Base-by-base conservation (phyloP, 169 alveolate species). In the Cryptosporidium parvum region DNA sequence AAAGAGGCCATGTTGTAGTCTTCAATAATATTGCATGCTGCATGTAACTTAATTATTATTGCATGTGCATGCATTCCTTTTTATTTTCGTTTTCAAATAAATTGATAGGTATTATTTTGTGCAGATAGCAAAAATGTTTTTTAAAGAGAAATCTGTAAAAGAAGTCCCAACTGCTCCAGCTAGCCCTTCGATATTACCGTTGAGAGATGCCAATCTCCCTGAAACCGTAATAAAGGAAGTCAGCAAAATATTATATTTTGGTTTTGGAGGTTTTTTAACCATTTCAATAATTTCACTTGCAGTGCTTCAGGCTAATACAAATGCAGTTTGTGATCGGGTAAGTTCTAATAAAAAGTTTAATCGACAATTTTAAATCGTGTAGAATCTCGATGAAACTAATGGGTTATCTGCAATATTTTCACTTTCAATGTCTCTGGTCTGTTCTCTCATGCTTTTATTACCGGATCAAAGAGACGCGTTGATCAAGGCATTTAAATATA, bases 301-400 rank as follows among this genome's bases (percentile, higher is more conserved):
- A 61, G 80, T 80, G 1, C 37, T 80, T n/a, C 89, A 80, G 70
- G 75, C 23, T 23, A 80, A 80, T 80, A 7, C 45, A 37, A 62
- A 80, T 62, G 59, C 89, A 8, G 26, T 62, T 26, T 80, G 89
- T 44, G 89, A 80, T 29, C 35, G 51, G 35, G 89, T 80, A 80
- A 42, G 89, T 39, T 62, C 44, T 26, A 44, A 23, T 21, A 45
- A 12, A 7, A 73, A 45, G 37, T 80, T 44, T 21, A 42, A 44
- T 21, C 6, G 31, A 33, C 7, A 35, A 37, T 7, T 6, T n/a
- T 61, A 59, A 61, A n/a, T 58, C 3, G 18, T 26, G 16, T 23
- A 80, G 89, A 80, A 80, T 61, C 89, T 80, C 29, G 89, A 80
- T 80, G 89, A 80, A 80, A 67, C 44, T 21, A 80, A 62, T 61